phyloP scores from a whole-genome alignment of 164 flowering plant genomes.

The Tetrastigma voinierianum region DNA sequence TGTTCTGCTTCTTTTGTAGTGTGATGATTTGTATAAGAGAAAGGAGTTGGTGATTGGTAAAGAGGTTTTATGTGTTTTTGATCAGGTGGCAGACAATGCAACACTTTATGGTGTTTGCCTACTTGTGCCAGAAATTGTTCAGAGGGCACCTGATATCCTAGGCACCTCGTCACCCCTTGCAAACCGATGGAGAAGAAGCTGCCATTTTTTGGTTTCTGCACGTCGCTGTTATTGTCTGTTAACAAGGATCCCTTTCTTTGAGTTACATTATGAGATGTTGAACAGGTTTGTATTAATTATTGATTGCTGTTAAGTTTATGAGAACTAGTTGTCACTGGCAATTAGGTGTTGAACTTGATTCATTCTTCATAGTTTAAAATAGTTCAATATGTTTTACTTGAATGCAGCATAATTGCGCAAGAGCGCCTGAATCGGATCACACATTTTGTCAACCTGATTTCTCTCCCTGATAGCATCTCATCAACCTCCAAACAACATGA shows the following conservation, averaged over 20 bases:
- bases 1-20: not conserved
- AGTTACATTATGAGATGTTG: slow-evolving; percentile 90
- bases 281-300: slow-evolving; percentile 60
- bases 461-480: slow-evolving; percentile 42
- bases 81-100: slow-evolving; percentile 79
- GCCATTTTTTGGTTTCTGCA: slow-evolving; percentile 83
- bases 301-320: not conserved
- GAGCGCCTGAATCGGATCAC: slow-evolving; percentile 90
- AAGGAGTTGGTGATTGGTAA: slow-evolving; percentile 5
- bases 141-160: slow-evolving; percentile 67
- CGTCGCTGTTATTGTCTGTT: slow-evolving; percentile 95
- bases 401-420: slow-evolving; percentile 83
- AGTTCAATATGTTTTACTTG: slow-evolving; percentile 17
- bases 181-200: slow-evolving; percentile 40
- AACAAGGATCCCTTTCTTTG: slow-evolving; percentile 90
- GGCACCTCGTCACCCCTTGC: slow-evolving; percentile 57
- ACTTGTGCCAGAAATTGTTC: slow-evolving; percentile 87
- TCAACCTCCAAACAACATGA: slow-evolving; percentile 33
- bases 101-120: slow-evolving; percentile 94
- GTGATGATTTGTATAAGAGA: not conserved
- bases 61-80: slow-evolving; percentile 12
- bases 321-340: slow-evolving; percentile 1
- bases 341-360: too few relatives aligned
- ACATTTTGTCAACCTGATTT: slow-evolving; percentile 65
- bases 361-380: not conserved